A percentile compares a stretch with the other conserved stretches of the same genome.
phyloP scores from a whole-genome alignment of 1,284 basidiomycete species.

The Malassezia globosa region DNA sequence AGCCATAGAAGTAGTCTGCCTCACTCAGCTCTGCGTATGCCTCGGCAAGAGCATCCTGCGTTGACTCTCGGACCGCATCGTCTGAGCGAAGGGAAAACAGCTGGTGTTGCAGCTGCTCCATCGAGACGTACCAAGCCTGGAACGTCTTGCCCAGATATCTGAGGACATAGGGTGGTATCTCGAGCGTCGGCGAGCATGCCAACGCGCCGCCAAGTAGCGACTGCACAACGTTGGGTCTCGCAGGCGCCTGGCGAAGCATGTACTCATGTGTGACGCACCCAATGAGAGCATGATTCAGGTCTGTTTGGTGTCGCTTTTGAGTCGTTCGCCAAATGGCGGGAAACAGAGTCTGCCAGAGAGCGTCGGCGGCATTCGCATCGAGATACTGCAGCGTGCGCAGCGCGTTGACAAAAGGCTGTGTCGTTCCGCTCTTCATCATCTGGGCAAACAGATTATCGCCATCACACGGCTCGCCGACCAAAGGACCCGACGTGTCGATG shows the following conservation, averaged over 20 bases:
- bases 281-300: constrained; percentile 80
- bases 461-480: constrained; percentile 20
- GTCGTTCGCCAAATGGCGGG: constrained; percentile 78
- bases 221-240: constrained; percentile 90
- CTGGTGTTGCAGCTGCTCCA: constrained; percentile 76
- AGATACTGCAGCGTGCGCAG: constrained; percentile 73
- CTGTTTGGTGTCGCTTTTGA: constrained; percentile 71
- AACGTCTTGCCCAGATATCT: constrained; percentile 95
- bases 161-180: constrained; percentile 82
- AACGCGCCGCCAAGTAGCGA: constrained; percentile 75
- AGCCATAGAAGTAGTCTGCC: constrained; percentile 93
- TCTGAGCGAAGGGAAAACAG: constrained; percentile 62
- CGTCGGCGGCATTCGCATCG: constrained; percentile 66
- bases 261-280: constrained; percentile 85
- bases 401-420: constrained; percentile 49
- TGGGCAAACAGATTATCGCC: neutral
- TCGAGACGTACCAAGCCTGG: constrained; percentile 81
- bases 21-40: constrained; percentile 90
- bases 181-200: constrained; percentile 72
- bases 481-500: constrained; percentile 26
- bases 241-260: constrained; percentile 73
- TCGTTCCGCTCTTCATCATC: constrained; percentile 21
- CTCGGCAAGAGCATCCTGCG: constrained; percentile 83
- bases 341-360: constrained; percentile 82
- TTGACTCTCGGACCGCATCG: constrained; percentile 65